Percentiles rank a stretch among this genome's conserved stretches.
Conservation (phyloP, 1,284 basidiomycete species). For the Cystobasidium slooffiae region DNA sequence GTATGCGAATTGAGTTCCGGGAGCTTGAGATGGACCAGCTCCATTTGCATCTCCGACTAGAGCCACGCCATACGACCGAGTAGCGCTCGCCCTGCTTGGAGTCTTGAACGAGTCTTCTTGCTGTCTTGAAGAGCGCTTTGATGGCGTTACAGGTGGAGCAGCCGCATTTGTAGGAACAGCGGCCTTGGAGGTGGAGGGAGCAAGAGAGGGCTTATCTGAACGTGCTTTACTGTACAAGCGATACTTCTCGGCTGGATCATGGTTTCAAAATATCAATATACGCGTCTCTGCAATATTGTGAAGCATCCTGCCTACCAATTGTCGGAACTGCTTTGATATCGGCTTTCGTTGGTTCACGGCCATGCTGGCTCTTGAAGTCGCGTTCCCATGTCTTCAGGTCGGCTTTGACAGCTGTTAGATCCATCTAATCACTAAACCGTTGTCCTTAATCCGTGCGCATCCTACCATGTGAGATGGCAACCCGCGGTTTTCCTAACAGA, state of each 20-base stretch:
- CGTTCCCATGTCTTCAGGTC: constrained; percentile 84
- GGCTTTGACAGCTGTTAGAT: constrained; percentile 63
- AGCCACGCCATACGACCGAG: background rate
- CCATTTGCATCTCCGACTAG: background rate
- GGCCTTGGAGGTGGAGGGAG: constrained; percentile 20
- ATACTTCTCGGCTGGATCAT: constrained; percentile 72
- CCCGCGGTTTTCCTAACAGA: no score
- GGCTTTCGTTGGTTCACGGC: constrained; percentile 70
- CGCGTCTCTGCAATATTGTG: background rate
- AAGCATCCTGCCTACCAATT: constrained; percentile 66
- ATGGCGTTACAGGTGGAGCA: constrained; percentile 25
- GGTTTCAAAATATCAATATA: background rate
- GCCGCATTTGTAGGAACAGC: background rate
- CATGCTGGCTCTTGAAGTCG: constrained; percentile 67
- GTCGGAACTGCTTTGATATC: constrained; percentile 72
- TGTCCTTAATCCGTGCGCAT: no score
- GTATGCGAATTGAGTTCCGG: constrained; percentile 36
- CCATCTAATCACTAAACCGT: no score
- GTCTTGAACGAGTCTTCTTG: constrained; percentile 17
- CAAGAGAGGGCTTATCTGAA: constrained; percentile 18
- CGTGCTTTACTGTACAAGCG: constrained; percentile 72
- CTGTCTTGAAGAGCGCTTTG: constrained; percentile 10
- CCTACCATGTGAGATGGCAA: no score
- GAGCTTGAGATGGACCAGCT: background rate
- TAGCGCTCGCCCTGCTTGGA: constrained; percentile 15